phyloP scores from a whole-genome alignment of 176 grass and related monocot genomes.

The Bromus sterilis region DNA sequence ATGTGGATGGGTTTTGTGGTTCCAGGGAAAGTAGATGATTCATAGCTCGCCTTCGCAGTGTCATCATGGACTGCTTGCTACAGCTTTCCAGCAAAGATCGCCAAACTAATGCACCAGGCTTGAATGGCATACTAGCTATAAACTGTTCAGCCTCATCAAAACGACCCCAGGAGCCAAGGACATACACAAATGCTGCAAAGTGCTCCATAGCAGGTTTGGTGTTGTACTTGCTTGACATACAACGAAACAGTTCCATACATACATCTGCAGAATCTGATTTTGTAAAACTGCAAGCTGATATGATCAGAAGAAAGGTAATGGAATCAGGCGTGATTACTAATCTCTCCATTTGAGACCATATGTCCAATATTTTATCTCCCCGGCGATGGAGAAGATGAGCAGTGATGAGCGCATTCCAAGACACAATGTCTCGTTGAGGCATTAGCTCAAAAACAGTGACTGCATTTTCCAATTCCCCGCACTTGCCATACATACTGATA shows the following conservation, averaged over 20 bases:
- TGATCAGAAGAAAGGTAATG: constrained; percentile 50
- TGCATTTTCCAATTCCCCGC: constrained; percentile 37
- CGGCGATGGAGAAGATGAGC: constrained; percentile 46
- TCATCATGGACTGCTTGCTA: constrained; percentile 25
- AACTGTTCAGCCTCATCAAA: constrained; percentile 54
- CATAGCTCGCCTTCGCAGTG: constrained; percentile 22
- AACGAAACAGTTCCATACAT: constrained; percentile 38
- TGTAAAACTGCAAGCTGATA: constrained; percentile 52
- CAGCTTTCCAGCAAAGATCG: constrained; percentile 60
- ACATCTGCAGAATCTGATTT: constrained; percentile 35
- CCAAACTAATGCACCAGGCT: constrained; percentile 52
- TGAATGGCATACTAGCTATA: constrained; percentile 39
- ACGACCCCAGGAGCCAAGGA: constrained; percentile 44
- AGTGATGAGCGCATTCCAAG: constrained; percentile 58
- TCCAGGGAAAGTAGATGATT: constrained; percentile 36
- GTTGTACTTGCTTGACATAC: constrained; percentile 28
- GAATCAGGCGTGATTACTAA: constrained; percentile 40
- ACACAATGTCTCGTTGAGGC: constrained; percentile 40
- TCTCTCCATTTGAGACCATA: constrained; percentile 46
- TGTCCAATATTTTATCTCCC: constrained; percentile 38
- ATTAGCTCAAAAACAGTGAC: constrained; percentile 39
- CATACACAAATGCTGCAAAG: constrained; percentile 46
- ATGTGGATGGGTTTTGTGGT: constrained; percentile 44
- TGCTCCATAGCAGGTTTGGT: constrained; percentile 42
- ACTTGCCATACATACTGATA: constrained; percentile 64